Percentiles rank a stretch among this genome's conserved stretches.
Evolutionary conservation across 257 asterid genomes (phyloP).

Genomic region (Primulina eburnea): DNA sequence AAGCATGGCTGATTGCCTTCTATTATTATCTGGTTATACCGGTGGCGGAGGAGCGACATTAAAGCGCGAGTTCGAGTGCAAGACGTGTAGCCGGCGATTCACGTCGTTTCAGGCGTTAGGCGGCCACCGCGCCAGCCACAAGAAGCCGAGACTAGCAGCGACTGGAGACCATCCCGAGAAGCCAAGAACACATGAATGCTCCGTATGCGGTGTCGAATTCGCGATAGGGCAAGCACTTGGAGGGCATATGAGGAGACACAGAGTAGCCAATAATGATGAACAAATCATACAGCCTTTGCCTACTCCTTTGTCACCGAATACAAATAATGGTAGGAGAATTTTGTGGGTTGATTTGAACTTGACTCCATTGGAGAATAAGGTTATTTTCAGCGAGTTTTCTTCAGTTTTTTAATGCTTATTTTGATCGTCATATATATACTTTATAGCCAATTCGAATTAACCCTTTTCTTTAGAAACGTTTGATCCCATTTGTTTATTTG

Average conservation of each 20-base stretch:
- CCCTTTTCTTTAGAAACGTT: too few relatives aligned
- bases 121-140: constrained; percentile 48
- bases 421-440: too few relatives aligned
- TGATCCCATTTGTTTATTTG: too few relatives aligned
- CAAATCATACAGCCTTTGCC: background rate
- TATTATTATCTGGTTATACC: too few relatives aligned
- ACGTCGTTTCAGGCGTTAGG: constrained; percentile 47
- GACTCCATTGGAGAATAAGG: constrained; percentile 38
- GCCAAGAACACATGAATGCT: constrained; percentile 39
- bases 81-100: constrained; percentile 37
- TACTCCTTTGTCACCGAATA: constrained; percentile 1
- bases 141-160: constrained; percentile 26
- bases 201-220: constrained; percentile 39
- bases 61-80: constrained; percentile 40
- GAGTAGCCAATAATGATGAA: constrained; percentile 6
- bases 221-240: constrained; percentile 45
- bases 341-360: constrained; percentile 43
- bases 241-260: constrained; percentile 45
- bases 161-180: constrained; percentile 22
- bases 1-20: too few relatives aligned
- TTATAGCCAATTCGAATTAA: too few relatives aligned
- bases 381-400: constrained; percentile 10
- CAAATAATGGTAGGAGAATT: constrained; percentile 22
- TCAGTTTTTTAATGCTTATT: too few relatives aligned
- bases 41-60: too few relatives aligned